Conservation (phyloP, 2,329 filamentous ascomycete species). For the Chalaropsis thielavioides region DNA sequence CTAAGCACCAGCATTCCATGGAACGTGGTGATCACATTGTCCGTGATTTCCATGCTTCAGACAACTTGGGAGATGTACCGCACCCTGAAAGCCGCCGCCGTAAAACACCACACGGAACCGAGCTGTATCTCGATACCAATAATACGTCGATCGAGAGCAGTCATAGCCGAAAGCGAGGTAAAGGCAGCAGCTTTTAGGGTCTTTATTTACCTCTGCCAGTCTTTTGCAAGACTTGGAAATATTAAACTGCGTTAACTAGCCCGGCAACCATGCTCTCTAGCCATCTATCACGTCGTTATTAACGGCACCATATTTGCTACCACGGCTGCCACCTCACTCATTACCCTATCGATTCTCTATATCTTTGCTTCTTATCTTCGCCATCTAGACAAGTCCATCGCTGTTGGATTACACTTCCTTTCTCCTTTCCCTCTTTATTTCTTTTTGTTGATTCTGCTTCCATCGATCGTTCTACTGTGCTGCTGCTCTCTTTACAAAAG, state of each 20-base stretch:
- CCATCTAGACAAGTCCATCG: conserved; percentile 1
- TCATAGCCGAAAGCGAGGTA: conserved; percentile 11
- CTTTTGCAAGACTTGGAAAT: not conserved
- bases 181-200: not conserved
- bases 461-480: not conserved
- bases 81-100: conserved; percentile 13
- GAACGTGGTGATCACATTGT: conserved; percentile 3
- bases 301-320: not conserved
- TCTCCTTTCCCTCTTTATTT: not conserved
- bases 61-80: conserved; percentile 9
- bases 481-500: not conserved
- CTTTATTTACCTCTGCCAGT: not conserved
- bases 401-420: not conserved
- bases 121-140: conserved; percentile 10
- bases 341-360: not conserved
- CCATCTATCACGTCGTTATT: not conserved
- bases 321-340: not conserved
- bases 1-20: conserved; percentile 5
- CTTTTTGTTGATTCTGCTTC: too few relatives aligned
- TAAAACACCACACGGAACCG: conserved; percentile 15
- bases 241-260: not conserved
- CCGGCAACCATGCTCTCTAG: not conserved
- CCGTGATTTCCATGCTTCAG: not conserved
- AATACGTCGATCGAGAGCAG: not conserved
- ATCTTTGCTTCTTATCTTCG: not conserved